phyloP scores from a whole-genome alignment of 208 protist species.

The Acanthamoeba lugdunensis region DNA sequence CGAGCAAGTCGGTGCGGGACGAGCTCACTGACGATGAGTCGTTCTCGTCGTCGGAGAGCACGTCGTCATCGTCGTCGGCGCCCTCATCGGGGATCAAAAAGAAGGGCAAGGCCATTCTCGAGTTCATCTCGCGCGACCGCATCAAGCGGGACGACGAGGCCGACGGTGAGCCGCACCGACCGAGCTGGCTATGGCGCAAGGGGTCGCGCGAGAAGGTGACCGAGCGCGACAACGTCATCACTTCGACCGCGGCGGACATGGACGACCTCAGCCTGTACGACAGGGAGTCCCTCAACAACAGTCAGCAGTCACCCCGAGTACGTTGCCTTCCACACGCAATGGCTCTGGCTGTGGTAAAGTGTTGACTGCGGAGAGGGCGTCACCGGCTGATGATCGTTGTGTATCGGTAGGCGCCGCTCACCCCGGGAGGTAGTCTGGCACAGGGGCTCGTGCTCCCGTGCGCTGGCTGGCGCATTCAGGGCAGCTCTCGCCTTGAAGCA shows the following conservation, averaged over 20 bases:
- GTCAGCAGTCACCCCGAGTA: slow-evolving; percentile 8
- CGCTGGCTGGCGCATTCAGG: slow-evolving; percentile 27
- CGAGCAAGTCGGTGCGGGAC: slow-evolving; percentile 8
- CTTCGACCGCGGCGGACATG: background rate
- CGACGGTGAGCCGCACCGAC: background rate
- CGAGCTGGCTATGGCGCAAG: slow-evolving; percentile 37
- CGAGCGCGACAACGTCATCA: slow-evolving; percentile 9
- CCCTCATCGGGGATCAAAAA: slow-evolving; percentile 45
- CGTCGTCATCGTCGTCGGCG: background rate
- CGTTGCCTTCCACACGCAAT: background rate
- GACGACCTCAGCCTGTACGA: background rate
- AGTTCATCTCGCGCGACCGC: slow-evolving; percentile 55
- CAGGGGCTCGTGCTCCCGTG: slow-evolving; percentile 29
- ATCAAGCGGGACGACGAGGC: slow-evolving; percentile 45
- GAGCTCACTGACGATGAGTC: slow-evolving; percentile 19
- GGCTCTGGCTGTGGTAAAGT: background rate
- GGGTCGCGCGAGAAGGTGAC: slow-evolving; percentile 7
- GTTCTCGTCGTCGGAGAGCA: slow-evolving; percentile 36
- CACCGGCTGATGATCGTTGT: no score
- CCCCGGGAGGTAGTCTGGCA: background rate
- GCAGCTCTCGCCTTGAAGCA: background rate
- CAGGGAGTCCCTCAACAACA: background rate
- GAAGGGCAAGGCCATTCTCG: slow-evolving; percentile 59
- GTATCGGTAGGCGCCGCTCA: background rate
- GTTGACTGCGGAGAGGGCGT: no score